Conservation (phyloP, 2,329 filamentous ascomycete species). For the Paramyrothecium roridum region DNA sequence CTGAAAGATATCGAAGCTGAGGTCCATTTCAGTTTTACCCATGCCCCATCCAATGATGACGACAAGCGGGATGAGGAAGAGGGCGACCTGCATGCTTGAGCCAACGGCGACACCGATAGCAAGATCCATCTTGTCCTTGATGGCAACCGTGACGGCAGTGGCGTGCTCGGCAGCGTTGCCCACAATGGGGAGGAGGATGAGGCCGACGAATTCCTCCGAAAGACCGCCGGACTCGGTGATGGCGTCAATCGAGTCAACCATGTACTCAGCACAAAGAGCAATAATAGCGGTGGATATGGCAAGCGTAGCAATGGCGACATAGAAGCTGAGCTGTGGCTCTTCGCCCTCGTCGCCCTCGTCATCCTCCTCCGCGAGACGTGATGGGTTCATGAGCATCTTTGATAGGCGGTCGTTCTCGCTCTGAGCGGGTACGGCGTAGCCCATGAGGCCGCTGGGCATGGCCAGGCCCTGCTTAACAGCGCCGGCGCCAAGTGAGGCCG, state of each 20-base stretch:
- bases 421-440: slow-evolving; percentile 25
- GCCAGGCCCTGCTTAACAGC: slow-evolving; percentile 37
- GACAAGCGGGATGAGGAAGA: slow-evolving; percentile 74
- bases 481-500: slow-evolving; percentile 15
- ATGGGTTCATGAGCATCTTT: slow-evolving; percentile 38
- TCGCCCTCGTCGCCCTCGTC: slow-evolving; percentile 70
- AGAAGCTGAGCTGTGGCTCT: slow-evolving; percentile 68
- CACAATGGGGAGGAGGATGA: slow-evolving; percentile 80
- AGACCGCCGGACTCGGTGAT: slow-evolving; percentile 60
- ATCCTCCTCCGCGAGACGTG: slow-evolving; percentile 27
- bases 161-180: slow-evolving; percentile 81
- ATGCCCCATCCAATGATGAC: slow-evolving; percentile 79
- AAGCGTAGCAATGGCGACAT: slow-evolving; percentile 70
- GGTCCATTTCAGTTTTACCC: slow-evolving; percentile 68
- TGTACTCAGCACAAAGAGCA: slow-evolving; percentile 76
- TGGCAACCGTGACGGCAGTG: slow-evolving; percentile 74
- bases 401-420: slow-evolving; percentile 43
- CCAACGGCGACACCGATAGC: slow-evolving; percentile 79
- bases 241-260: slow-evolving; percentile 69
- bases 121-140: slow-evolving; percentile 83
- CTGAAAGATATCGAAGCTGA: slow-evolving; percentile 87
- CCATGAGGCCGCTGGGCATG: slow-evolving; percentile 34
- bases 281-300: slow-evolving; percentile 73
- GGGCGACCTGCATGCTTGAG: slow-evolving; percentile 75
- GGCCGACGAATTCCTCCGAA: slow-evolving; percentile 72